phyloP scores from a whole-genome alignment of 495 filamentous ascomycete genomes.

The Hypoxylon crocopeplum region DNA sequence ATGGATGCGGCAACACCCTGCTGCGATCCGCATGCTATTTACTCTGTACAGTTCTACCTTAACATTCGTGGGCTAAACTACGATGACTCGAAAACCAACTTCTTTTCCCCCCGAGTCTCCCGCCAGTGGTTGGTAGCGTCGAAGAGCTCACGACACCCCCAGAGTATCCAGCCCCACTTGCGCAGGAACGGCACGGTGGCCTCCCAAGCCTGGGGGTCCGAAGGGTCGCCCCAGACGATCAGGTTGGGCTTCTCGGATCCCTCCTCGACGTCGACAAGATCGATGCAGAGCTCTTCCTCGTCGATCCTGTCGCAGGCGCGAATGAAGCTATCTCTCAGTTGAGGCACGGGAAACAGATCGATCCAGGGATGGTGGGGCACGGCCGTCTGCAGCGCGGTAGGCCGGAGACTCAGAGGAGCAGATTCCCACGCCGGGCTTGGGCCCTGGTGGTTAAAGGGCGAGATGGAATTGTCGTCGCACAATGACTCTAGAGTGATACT shows the following conservation, averaged over 20 bases:
- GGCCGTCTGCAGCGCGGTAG: background rate
- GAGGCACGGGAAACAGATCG: constrained; percentile 57
- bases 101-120: too few relatives aligned
- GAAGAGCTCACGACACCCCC: constrained; percentile 45
- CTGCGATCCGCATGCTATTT: too few relatives aligned
- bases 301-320: constrained; percentile 22
- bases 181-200: constrained; percentile 42
- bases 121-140: constrained; percentile 50
- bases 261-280: constrained; percentile 38
- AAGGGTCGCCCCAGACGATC: constrained; percentile 53
- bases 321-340: constrained; percentile 51
- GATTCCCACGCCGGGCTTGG: too few relatives aligned
- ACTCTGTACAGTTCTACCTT: too few relatives aligned
- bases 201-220: constrained; percentile 50
- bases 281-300: constrained; percentile 41
- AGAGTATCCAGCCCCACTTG: constrained; percentile 50
- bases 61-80: too few relatives aligned
- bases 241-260: constrained; percentile 28
- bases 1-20: too few relatives aligned
- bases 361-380: constrained; percentile 54
- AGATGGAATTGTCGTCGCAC: too few relatives aligned
- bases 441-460: too few relatives aligned
- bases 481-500: too few relatives aligned
- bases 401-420: too few relatives aligned
- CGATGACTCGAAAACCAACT: too few relatives aligned